Base-by-base conservation (phyloP, 306 rosid genomes). In the Sphenostylis stenocarpa region DNA sequence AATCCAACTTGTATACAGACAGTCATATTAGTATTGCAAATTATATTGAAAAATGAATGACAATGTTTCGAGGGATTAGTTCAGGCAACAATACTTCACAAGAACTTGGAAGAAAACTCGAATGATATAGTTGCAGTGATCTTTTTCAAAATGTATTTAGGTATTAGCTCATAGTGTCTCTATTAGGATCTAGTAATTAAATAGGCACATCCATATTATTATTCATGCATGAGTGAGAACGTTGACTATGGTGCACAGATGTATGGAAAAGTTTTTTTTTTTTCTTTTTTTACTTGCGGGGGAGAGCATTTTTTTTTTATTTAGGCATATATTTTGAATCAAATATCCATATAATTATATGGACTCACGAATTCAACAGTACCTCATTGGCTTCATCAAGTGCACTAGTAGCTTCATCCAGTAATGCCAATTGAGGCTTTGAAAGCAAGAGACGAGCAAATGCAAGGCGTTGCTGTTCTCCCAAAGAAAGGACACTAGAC, bases 381-480 rank as follows among this genome's bases (percentile, higher is more conserved):
- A 92, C 98, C 98, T 95, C 99, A 53, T 95, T 95, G 73, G 85
- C 89, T 82, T 92, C 99, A 73, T 95, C 99, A 77, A 95, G 89
- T 65, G 99, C 99, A 43, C 97, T 95, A 38, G 97, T 95, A 26
- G 97, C 83, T 81, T 95, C 99, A 84, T 95, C 99, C 87, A 95
- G 69, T 5, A 95, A 89, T 73, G 87, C 91, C 81, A 95, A 77
- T 73, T 86, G 83, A 48, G 97, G 97, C 73, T 85, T 92, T 2
- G 96, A 84, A 79, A 95, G 97, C 77, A 95, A 81, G 31, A 95
- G 85, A 28, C 98, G 97, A 33, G 97, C 99, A 82, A 92, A 89
- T 8, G 99, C 97, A 44, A 95, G 90, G 78, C 99, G 99, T 56
- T 95, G 99, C 79, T 95, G 99, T 85, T 95, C 99, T 67, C 99